phyloP scores from a whole-genome alignment of 768 basidiomycete species.

The Auricularia auricula-judae region DNA sequence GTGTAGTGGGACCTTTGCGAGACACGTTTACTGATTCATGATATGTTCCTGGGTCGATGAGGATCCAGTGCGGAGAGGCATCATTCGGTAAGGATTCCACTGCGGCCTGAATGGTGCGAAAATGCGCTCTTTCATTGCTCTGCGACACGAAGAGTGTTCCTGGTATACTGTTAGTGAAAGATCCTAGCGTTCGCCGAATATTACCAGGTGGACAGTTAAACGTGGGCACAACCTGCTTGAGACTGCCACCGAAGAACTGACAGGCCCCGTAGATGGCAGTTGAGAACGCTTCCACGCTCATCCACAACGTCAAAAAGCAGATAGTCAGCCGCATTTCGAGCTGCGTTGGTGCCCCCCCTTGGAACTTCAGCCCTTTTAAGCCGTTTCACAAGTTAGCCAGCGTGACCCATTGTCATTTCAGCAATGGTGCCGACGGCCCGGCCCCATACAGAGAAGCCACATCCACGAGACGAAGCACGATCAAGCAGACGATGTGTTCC shows the following conservation, averaged over 20 bases:
- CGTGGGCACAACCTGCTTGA: background rate
- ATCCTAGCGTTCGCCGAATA: background rate
- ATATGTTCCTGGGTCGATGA: background rate
- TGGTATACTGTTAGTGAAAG: background rate
- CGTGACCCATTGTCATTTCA: too few species aligned
- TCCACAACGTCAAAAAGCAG: too few species aligned
- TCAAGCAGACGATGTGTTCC: too few species aligned
- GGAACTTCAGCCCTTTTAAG: too few species aligned
- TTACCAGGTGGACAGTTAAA: background rate
- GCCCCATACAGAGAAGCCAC: too few species aligned
- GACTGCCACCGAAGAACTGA: background rate
- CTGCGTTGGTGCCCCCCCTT: too few species aligned
- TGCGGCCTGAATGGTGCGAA: background rate
- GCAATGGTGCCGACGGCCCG: too few species aligned
- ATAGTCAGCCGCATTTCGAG: too few species aligned
- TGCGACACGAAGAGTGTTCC: background rate
- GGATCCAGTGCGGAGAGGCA: background rate
- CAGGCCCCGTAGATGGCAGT: background rate
- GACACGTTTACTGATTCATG: background rate
- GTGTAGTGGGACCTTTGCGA: background rate
- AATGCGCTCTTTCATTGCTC: background rate
- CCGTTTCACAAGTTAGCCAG: too few species aligned
- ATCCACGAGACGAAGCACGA: too few species aligned
- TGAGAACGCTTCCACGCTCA: too few species aligned
- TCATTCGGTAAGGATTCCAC: background rate